Evolutionary conservation across 768 basidiomycete genomes (phyloP).

Genomic region (Cytidiella melzeri): DNA sequence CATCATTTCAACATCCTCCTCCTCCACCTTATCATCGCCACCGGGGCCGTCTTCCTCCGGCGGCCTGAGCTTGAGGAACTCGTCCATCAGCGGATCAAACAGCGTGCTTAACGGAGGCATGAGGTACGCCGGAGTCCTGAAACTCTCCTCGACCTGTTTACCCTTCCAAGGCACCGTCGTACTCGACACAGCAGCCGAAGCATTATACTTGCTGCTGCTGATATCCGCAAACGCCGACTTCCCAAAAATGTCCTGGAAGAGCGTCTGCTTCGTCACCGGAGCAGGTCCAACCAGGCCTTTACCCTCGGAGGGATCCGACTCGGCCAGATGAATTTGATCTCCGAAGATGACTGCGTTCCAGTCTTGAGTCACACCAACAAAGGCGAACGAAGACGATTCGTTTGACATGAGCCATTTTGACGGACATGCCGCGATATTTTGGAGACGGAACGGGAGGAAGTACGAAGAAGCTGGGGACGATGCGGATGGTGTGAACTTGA

Average conservation of each 20-base stretch:
- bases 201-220: conserved; percentile 14
- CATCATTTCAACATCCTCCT: conserved; percentile 26
- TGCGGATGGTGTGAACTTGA: conserved; percentile 44
- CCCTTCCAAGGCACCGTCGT: conserved; percentile 29
- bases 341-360: conserved; percentile 69
- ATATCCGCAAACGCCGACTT: conserved; percentile 52
- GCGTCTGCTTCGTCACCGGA: conserved; percentile 38
- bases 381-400: conserved; percentile 36
- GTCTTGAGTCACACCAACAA: conserved; percentile 63
- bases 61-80: conserved; percentile 35
- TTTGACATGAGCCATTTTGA: conserved; percentile 26
- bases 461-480: conserved; percentile 37
- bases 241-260: conserved; percentile 92
- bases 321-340: conserved; percentile 38
- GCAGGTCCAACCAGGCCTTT: conserved; percentile 29
- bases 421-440: conserved; percentile 37
- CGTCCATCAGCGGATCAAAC: conserved; percentile 57
- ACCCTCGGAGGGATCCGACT: conserved; percentile 38
- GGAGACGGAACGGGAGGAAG: conserved; percentile 58
- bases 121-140: conserved; percentile 69
- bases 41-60: conserved; percentile 11
- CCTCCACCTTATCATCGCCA: conserved; percentile 6
- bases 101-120: conserved; percentile 68
- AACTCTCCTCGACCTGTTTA: conserved; percentile 41
- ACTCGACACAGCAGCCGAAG: conserved; percentile 16